Conservation (phyloP, 2,329 filamentous ascomycete species). For the Fusarium sp. region DNA sequence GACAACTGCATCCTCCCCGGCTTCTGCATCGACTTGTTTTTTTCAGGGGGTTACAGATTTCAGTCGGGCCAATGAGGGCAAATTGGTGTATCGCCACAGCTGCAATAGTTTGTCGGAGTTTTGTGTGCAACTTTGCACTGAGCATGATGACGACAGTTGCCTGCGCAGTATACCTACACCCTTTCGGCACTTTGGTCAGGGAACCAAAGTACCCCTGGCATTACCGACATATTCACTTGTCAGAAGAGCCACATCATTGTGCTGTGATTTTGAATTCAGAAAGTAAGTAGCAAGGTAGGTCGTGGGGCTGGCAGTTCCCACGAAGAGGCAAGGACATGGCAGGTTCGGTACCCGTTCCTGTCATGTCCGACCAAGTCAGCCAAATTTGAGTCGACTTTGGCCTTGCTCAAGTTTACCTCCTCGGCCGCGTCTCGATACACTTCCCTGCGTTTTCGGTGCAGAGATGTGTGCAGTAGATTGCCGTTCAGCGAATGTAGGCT, state of each 20-base stretch:
- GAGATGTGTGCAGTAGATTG: slow-evolving; percentile 48
- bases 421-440: slow-evolving; percentile 56
- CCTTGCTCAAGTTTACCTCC: slow-evolving; percentile 63
- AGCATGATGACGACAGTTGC: slow-evolving; percentile 2
- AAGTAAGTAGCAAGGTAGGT: neutral
- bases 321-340: neutral
- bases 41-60: slow-evolving; percentile 8
- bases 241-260: neutral
- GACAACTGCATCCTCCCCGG: slow-evolving; percentile 26
- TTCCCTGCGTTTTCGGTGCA: slow-evolving; percentile 47
- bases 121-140: slow-evolving; percentile 10
- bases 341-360: neutral
- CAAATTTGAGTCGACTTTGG: slow-evolving; percentile 70
- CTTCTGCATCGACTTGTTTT: slow-evolving; percentile 19
- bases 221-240: neutral
- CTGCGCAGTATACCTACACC: slow-evolving; percentile 3
- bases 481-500: slow-evolving; percentile 56
- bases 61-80: slow-evolving; percentile 1
- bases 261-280: neutral
- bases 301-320: neutral
- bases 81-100: slow-evolving; percentile 12
- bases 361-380: slow-evolving; percentile 51
- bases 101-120: slow-evolving; percentile 9
- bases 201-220: neutral
- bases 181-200: neutral